Conservation (phyloP, 345 rosid species). For the Orychophragmus violaceus region DNA sequence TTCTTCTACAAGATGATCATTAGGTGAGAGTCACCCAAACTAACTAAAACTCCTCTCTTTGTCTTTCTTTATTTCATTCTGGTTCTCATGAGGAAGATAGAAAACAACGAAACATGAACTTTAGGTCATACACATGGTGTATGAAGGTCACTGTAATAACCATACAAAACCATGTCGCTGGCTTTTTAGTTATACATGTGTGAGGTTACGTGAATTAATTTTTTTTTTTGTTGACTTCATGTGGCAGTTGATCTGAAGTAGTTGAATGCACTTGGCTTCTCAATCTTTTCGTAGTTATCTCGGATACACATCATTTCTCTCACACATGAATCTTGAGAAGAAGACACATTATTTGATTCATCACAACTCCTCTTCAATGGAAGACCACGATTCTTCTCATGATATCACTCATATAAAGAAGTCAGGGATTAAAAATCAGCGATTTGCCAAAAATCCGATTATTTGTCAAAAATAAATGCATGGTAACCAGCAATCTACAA, state of each 20-base stretch:
- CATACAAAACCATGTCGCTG: constrained; percentile 6
- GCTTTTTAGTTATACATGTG: neutral
- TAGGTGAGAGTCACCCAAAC: constrained; percentile 39
- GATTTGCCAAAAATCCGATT: too few species aligned
- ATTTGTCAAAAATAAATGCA: too few species aligned
- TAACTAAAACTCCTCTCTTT: neutral
- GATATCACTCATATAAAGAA: too few species aligned
- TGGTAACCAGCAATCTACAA: too few species aligned
- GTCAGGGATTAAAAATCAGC: too few species aligned
- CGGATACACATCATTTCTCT: neutral
- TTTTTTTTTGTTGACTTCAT: too few species aligned
- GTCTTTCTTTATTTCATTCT: neutral
- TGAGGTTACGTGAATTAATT: neutral
- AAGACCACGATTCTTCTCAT: constrained; percentile 12
- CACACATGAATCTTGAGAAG: neutral
- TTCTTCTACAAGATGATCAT: constrained; percentile 81
- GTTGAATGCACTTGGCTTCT: constrained; percentile 43
- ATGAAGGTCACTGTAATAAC: neutral
- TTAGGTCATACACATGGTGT: neutral
- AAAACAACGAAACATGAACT: neutral
- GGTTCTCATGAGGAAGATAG: neutral
- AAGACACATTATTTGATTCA: constrained; percentile 39
- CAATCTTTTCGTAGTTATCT: neutral
- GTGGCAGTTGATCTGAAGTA: too few species aligned
- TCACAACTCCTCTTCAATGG: constrained; percentile 32